phyloP scores from a whole-genome alignment of 1,284 basidiomycete species.

The Blastosporella zonata region DNA sequence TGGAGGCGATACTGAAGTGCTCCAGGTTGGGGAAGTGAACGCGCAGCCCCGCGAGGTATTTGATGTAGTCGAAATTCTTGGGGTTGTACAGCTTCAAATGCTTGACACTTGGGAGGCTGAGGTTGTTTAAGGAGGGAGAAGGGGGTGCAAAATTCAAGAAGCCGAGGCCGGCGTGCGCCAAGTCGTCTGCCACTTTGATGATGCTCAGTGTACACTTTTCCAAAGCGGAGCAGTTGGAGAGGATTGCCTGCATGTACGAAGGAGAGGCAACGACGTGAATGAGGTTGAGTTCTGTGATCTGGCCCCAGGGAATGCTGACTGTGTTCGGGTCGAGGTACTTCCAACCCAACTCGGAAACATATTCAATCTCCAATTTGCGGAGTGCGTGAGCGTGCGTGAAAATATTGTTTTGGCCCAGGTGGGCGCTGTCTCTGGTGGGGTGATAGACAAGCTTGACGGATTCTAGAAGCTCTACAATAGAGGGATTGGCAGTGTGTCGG shows the following conservation, averaged over 20 bases:
- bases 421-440: background rate
- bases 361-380: slow-evolving; percentile 9
- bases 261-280: slow-evolving; percentile 7
- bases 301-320: slow-evolving; percentile 12
- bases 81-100: slow-evolving; percentile 13
- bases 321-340: background rate
- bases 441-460: slow-evolving; percentile 12
- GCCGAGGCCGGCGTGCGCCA: too few species aligned
- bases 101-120: slow-evolving; percentile 9
- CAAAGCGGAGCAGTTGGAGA: slow-evolving; percentile 6
- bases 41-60: slow-evolving; percentile 7
- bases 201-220: slow-evolving; percentile 10
- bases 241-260: slow-evolving; percentile 5
- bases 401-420: background rate
- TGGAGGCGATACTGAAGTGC: slow-evolving; percentile 3
- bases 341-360: background rate
- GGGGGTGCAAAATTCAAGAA: background rate
- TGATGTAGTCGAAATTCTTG: slow-evolving; percentile 16
- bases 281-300: slow-evolving; percentile 12
- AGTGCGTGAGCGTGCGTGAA: slow-evolving; percentile 8
- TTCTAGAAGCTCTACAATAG: slow-evolving; percentile 5
- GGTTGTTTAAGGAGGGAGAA: background rate
- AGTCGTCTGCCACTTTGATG: slow-evolving; percentile 6
- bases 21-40: slow-evolving; percentile 13
- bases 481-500: background rate